Evolutionary conservation across 2,329 filamentous ascomycete species (phyloP).

Genomic region (Raffaelea albimanens): DNA sequence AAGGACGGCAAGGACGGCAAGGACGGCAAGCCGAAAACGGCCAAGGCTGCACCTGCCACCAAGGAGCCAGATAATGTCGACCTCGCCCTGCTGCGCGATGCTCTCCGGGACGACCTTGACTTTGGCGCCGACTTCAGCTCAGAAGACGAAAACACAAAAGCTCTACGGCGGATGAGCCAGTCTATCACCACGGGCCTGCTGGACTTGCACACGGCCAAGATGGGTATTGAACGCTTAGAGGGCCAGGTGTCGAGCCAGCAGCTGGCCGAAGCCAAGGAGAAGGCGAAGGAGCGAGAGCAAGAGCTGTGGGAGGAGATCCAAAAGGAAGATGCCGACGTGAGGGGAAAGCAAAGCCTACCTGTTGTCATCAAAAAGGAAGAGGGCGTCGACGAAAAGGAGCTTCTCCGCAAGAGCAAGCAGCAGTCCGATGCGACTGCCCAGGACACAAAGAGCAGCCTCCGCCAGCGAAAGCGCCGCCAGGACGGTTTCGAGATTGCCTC

Average conservation of each 20-base stretch:
- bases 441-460: too few species aligned
- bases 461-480: too few species aligned
- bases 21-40: too few species aligned
- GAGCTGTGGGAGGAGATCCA: neutral
- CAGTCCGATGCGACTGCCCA: too few species aligned
- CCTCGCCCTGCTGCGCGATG: too few species aligned
- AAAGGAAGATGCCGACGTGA: neutral
- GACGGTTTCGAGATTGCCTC: too few species aligned
- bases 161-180: slow-evolving; percentile 37
- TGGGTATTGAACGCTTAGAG: slow-evolving; percentile 49
- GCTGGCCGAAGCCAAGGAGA: neutral
- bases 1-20: slow-evolving; percentile 16
- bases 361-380: neutral
- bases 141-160: slow-evolving; percentile 10
- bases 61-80: slow-evolving; percentile 12
- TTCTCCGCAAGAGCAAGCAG: too few species aligned
- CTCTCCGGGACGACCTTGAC: too few species aligned
- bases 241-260: slow-evolving; percentile 30
- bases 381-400: neutral
- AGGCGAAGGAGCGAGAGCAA: neutral
- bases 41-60: too few species aligned
- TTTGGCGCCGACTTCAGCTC: too few species aligned
- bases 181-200: slow-evolving; percentile 40
- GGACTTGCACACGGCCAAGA: slow-evolving; percentile 44
- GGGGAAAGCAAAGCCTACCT: neutral